Conservation (phyloP, 2,329 filamentous ascomycete genomes). For the Penicillium sumatraense region DNA sequence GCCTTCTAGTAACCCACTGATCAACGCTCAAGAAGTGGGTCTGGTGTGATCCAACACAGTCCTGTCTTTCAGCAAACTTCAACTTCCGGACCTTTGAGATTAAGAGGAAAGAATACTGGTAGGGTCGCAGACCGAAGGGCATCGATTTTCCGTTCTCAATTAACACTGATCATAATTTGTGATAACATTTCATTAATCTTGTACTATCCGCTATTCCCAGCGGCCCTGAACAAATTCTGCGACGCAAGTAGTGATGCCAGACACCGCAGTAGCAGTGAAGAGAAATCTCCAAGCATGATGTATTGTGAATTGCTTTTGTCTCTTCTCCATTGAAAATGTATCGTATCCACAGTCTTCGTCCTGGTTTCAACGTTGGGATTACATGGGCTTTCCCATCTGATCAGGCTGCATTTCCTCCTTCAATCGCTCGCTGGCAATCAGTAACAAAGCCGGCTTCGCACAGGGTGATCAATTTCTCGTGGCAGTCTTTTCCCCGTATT, state of each 20-base stretch:
- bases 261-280: neutral
- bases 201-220: neutral
- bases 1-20: neutral
- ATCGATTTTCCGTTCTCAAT: neutral
- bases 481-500: neutral
- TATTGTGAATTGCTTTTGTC: neutral
- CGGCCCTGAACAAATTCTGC: neutral
- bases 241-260: neutral
- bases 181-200: neutral
- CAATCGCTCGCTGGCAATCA: neutral
- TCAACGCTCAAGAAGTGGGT: neutral
- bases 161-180: neutral
- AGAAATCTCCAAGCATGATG: neutral
- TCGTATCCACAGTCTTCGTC: too few species aligned
- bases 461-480: slow-evolving; percentile 1
- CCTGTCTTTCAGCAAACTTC: neutral
- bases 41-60: neutral
- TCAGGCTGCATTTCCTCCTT: neutral
- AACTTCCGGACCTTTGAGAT: neutral
- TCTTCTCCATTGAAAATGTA: too few species aligned
- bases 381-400: neutral
- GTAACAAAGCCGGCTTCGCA: slow-evolving; percentile 1
- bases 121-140: neutral
- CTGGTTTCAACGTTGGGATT: neutral
- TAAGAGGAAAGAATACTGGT: neutral